A percentile compares a stretch with the other conserved stretches of the same genome.
phyloP scores from a whole-genome alignment of 2,329 filamentous ascomycete species.

The Sporothrix schenckii region DNA sequence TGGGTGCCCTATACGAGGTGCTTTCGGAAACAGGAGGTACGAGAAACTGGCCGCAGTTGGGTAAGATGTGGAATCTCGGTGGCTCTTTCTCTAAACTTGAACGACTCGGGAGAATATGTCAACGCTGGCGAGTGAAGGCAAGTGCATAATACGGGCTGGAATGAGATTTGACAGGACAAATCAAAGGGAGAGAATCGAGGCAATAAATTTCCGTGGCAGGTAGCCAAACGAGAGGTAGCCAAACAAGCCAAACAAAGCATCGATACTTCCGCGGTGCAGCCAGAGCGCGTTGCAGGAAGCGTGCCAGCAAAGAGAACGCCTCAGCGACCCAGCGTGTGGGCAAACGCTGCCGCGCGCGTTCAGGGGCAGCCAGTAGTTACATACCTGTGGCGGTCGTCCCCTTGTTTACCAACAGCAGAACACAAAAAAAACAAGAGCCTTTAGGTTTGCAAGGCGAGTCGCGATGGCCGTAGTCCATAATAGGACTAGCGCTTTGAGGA shows the following conservation, averaged over 20 bases:
- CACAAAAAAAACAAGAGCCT: not conserved
- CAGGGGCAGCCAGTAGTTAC: not conserved
- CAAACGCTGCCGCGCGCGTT: not conserved
- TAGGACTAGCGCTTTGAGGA: conserved; percentile 13
- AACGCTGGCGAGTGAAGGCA: not conserved
- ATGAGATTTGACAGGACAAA: conserved; percentile 1
- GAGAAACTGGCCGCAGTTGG: not conserved
- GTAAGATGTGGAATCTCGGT: conserved; percentile 1
- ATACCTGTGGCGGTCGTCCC: not conserved
- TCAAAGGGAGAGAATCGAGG: conserved; percentile 4
- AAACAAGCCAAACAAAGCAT: conserved; percentile 23
- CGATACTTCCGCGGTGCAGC: not conserved
- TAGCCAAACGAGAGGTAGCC: not conserved
- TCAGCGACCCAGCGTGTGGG: not conserved
- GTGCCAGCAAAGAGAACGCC: conserved; percentile 12
- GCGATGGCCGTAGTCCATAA: conserved; percentile 24
- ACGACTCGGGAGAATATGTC: not conserved
- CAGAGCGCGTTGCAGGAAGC: not conserved
- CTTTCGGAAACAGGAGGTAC: conserved; percentile 1
- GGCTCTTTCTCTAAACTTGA: conserved; percentile 9
- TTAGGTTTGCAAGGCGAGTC: not conserved
- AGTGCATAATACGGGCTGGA: not conserved
- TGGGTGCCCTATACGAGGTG: not conserved
- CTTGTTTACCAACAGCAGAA: not conserved
- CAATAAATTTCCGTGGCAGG: conserved; percentile 6